phyloP scores from a whole-genome alignment of 345 rosid species.

The Citrus sp. region DNA sequence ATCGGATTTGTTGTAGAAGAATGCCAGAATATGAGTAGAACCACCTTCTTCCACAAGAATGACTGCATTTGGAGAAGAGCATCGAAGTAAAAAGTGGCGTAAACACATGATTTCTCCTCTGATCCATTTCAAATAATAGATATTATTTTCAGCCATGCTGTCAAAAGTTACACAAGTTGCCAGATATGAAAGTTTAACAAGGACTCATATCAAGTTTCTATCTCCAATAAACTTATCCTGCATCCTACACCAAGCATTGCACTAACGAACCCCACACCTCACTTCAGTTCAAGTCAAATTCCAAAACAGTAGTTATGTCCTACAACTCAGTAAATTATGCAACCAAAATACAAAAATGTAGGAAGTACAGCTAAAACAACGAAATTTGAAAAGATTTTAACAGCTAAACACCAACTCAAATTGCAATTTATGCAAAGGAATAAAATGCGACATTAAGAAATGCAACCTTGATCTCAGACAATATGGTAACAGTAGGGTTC shows the following conservation, averaged over 20 bases:
- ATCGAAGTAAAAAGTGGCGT: background rate
- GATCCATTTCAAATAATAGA: background rate
- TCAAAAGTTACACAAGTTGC: background rate
- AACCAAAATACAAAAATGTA: background rate
- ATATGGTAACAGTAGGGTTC: constrained; percentile 6
- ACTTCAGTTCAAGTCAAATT: background rate
- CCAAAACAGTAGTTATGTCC: background rate
- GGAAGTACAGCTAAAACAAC: constrained; percentile 1
- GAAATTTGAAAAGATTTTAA: background rate
- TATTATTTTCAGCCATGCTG: background rate
- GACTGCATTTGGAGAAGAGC: background rate
- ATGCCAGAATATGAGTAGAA: background rate
- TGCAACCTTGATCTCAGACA: constrained; percentile 8
- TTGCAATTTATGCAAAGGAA: background rate
- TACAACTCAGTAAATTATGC: background rate
- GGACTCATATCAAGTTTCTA: background rate
- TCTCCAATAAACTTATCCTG: background rate
- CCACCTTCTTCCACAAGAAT: background rate
- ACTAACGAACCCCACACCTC: background rate
- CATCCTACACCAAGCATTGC: background rate
- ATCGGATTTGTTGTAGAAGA: background rate
- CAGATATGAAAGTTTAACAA: background rate
- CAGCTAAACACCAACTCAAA: background rate
- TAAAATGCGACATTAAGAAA: background rate
- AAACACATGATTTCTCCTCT: background rate